Evolutionary conservation across 176 grass and related monocot species (phyloP), one percentile per base, ranked within the genome.

Genomic region (Raddia distichophylla): DNA sequence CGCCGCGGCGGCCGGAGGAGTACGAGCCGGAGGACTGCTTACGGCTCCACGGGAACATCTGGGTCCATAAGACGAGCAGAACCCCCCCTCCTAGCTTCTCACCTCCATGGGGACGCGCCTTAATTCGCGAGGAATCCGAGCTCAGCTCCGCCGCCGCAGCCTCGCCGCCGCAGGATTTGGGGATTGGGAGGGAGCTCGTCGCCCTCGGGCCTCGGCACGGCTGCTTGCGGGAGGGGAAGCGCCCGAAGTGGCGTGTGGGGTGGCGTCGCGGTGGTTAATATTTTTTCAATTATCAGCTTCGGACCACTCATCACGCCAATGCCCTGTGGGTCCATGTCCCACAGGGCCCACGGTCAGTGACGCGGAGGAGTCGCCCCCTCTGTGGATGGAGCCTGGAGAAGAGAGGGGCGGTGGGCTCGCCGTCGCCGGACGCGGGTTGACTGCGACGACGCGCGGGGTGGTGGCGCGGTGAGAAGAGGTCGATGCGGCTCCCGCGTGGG

Each of bases 21-120:
- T 75, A 42, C 2, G 87, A 78, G 35, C 73, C 49, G 78, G 85
- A 74, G 13, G 86, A 89, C 49, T 89, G 72, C 74, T 90, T 90
- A 86, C 88, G 84, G 83, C 53, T 16, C 88, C 88, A 86, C 79
- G 79, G 79, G 88, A 90, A 90, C 88, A 90, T 90, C 84, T 83
- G 88, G 79, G 78, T 83, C 88, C 88, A 90, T 90, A 79, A 18
- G 79, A 65, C 33, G 57, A 9, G 2, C 44, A 34, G 13, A 15
- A 8, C 60, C 3, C 10, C 3, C 10, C n/a, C 44, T 0, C n/a
- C 66, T 90, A 73, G 8, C 20, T 35, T 19, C 60, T 74, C 8
- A 20, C 44, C 83, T 76, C 87, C 77, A 89, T 75, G 46, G 54
- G 63, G 18, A 1, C 34, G 55, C 79, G n/a, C 18, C 19, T 19